Evolutionary conservation across 2,329 filamentous ascomycete species (phyloP).

Genomic region (Talaromyces sp.): DNA sequence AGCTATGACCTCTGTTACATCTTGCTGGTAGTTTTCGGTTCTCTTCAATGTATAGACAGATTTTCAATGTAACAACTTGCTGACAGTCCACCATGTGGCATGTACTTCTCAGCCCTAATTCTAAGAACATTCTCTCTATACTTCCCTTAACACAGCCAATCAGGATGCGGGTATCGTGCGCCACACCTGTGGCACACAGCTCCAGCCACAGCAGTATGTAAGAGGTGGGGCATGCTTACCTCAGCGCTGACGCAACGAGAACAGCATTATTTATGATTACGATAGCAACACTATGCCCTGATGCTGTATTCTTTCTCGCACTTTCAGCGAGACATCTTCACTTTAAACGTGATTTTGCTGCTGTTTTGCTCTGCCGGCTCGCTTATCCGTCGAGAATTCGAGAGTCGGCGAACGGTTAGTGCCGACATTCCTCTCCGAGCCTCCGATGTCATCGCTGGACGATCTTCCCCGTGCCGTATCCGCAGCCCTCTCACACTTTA

Average conservation of each 20-base stretch:
- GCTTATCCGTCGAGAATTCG: neutral
- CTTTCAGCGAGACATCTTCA: too few relatives aligned
- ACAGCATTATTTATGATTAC: too few relatives aligned
- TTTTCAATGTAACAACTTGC: neutral
- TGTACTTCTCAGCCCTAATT: too few relatives aligned
- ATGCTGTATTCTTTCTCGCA: too few relatives aligned
- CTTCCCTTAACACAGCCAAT: neutral
- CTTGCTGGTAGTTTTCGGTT: neutral
- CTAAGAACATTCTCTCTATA: too few relatives aligned
- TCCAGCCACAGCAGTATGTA: neutral
- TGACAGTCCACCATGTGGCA: neutral
- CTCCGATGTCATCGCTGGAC: conserved; percentile 1
- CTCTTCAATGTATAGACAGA: neutral
- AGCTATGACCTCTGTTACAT: neutral
- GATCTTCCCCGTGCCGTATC: neutral
- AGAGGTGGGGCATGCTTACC: too few relatives aligned
- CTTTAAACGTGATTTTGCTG: too few relatives aligned
- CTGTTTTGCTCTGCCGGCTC: neutral
- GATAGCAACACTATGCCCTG: too few relatives aligned
- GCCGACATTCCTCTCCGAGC: neutral
- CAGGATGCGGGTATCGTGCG: neutral
- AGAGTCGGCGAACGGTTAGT: neutral
- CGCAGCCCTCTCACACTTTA: neutral
- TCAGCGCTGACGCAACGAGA: neutral
- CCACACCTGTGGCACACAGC: neutral